Evolutionary conservation across 2,329 filamentous ascomycete species (phyloP), one percentile per base, ranked within the genome.

Genomic region (Dothistroma pini): DNA sequence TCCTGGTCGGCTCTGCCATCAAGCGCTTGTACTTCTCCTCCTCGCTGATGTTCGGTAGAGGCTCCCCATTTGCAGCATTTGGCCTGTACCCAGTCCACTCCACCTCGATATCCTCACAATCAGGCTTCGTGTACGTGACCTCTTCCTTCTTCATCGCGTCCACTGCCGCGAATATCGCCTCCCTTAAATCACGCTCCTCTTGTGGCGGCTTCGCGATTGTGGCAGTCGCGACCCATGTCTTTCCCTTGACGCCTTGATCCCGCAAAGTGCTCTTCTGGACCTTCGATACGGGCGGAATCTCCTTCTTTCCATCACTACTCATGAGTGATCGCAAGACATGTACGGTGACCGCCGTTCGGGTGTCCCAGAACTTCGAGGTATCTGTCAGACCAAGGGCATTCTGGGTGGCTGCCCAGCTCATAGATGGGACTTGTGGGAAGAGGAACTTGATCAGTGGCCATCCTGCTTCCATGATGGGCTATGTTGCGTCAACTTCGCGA

Each of bases 151-250:
- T 79, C 73, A 89, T 72, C 0, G 78, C 79, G 25, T 84, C 78
- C 50, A 92, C 84, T 3, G 82, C 83, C 32, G 76, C 76, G 64
- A 86, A 77, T 11, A 60, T 58, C 58, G 62, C 60, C 31, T 63
- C 63, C 29, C 58, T 57, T 14, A 65, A 22, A 16, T 56, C 62
- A 48, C 80, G 77, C 50, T 83, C 69, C 71, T 81, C 81, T 0
- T 84, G 79, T 9, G 54, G 63, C 0, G 87, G 89, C 2, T 78
- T 77, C 0, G 85, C 83, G 16, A 91, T 78, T 0, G 82, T 84
- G 48, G 89, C 87, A 58, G 85, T 89, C 69, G 87, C 88, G 25
- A 96, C 81, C 93, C 93, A 97, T 66, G 95, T 86, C 50, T 84
- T 84, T 3, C 91, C 91, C 72, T 90, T 92, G 71, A 96, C 79